Evolutionary conservation across 2,329 filamentous ascomycete genomes (phyloP).

Genomic region (Hirsutella minnesotensis): DNA sequence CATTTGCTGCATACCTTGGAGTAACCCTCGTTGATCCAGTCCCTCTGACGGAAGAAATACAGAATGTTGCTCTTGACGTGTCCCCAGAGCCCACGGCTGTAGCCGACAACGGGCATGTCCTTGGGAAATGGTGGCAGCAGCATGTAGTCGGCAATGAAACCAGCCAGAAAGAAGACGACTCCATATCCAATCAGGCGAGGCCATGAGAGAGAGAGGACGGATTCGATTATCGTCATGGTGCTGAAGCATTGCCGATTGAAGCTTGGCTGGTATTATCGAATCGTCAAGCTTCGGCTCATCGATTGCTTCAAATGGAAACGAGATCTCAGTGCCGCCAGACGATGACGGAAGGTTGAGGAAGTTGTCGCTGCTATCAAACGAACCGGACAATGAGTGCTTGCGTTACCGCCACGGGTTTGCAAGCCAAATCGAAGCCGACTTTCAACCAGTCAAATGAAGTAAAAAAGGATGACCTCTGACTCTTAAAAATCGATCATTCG

Average conservation of each 20-base stretch:
- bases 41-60: slow-evolving; percentile 24
- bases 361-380: too few relatives aligned
- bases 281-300: too few relatives aligned
- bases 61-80: slow-evolving; percentile 25
- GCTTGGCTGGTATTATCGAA: too few relatives aligned
- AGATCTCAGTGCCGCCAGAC: too few relatives aligned
- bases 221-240: neutral
- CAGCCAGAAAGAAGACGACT: slow-evolving; percentile 21
- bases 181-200: slow-evolving; percentile 15
- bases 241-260: neutral
- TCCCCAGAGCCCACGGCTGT: slow-evolving; percentile 20
- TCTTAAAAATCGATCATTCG: too few relatives aligned
- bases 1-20: slow-evolving; percentile 17
- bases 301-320: too few relatives aligned
- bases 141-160: slow-evolving; percentile 27
- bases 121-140: slow-evolving; percentile 26
- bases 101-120: slow-evolving; percentile 27
- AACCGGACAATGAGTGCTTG: too few relatives aligned
- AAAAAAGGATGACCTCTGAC: too few relatives aligned
- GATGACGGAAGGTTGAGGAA: too few relatives aligned
- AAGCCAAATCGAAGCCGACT: too few relatives aligned
- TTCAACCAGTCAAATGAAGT: too few relatives aligned
- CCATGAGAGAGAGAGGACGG: slow-evolving; percentile 13
- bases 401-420: too few relatives aligned
- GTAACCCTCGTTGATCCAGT: slow-evolving; percentile 32